Conservation (phyloP, 1,139 yeast species). For the Candida sp. region DNA sequence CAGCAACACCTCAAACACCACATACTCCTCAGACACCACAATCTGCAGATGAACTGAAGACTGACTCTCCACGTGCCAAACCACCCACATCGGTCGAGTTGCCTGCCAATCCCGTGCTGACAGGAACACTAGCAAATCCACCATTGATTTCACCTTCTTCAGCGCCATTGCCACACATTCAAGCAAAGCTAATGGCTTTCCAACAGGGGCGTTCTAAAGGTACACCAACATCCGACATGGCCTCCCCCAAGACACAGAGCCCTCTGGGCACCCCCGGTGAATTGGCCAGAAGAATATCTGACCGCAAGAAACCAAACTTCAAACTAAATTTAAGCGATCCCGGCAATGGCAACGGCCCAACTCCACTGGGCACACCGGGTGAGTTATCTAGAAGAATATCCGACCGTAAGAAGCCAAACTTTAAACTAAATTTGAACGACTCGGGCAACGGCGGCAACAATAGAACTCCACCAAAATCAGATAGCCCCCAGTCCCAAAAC, state of each 20-base stretch:
- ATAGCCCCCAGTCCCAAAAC: slow-evolving; percentile 5
- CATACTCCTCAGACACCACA: not conserved
- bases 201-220: slow-evolving; percentile 63
- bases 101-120: not conserved
- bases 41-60: not conserved
- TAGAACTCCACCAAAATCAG: slow-evolving; percentile 10
- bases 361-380: slow-evolving; percentile 27
- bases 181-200: slow-evolving; percentile 76
- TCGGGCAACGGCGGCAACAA: slow-evolving; percentile 10
- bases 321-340: slow-evolving; percentile 33
- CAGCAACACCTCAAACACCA: slow-evolving; percentile 2
- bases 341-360: not conserved
- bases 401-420: slow-evolving; percentile 44
- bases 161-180: slow-evolving; percentile 40
- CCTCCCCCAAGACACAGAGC: slow-evolving; percentile 1
- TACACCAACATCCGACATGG: slow-evolving; percentile 3
- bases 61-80: not conserved
- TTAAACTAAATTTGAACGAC: slow-evolving; percentile 27
- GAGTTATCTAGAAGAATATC: slow-evolving; percentile 39
- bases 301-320: slow-evolving; percentile 44
- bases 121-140: not conserved
- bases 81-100: slow-evolving; percentile 1
- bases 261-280: slow-evolving; percentile 33
- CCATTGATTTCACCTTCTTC: slow-evolving; percentile 4
- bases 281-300: slow-evolving; percentile 39